Evolutionary conservation across 192 early-diverging fungal species (phyloP), one percentile per base, ranked within the genome.

Genomic region (Umbelopsis isabellina): DNA sequence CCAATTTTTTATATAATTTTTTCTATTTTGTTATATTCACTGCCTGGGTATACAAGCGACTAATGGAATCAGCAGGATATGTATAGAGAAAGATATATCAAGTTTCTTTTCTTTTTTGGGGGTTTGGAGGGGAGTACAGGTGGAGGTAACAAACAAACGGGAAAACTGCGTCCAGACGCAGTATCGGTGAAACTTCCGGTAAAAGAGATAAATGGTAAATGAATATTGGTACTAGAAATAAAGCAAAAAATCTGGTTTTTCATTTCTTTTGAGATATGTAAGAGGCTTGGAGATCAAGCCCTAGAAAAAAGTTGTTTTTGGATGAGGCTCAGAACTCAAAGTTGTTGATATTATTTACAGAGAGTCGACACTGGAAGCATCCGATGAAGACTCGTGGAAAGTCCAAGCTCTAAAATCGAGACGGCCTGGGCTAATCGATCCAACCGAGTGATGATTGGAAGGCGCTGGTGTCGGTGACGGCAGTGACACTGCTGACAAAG

Each of bases 101-200:
- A 9, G 10, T 41, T 10, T 37, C 10, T 33, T 27, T 61, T 27
- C 15, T 8, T 61, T 61, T 33, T 35, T 61, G 5, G 1, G 27
- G 27, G 53, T 58, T 7, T 35, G 33, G 33, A 35, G 18, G n/a
- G 21, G 21, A 30, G 51, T 52, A 52, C 51, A 52, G 10, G 37
- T 41, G n/a, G n/a, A 52, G 7, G 5, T 52, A 20, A 25, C 21
- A 25, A 52, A 50, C 27, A 41, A 41, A 41, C 5, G 37, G 51
- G 21, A 22, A 52, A 52, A 23, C 51, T 61, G 55, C 55, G 55
- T 61, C 55, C 55, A 61, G 55, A 61, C 55, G 27, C 55, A 61
- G 51, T 52, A 20, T 52, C 51, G 51, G 51, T 10, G 37, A 41
- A 41, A 41, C 37, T 41, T 41, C 10, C 10, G 37, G 37, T 41